Conservation (phyloP, 2,329 filamentous ascomycete genomes). For the Monilinia fructigena region DNA sequence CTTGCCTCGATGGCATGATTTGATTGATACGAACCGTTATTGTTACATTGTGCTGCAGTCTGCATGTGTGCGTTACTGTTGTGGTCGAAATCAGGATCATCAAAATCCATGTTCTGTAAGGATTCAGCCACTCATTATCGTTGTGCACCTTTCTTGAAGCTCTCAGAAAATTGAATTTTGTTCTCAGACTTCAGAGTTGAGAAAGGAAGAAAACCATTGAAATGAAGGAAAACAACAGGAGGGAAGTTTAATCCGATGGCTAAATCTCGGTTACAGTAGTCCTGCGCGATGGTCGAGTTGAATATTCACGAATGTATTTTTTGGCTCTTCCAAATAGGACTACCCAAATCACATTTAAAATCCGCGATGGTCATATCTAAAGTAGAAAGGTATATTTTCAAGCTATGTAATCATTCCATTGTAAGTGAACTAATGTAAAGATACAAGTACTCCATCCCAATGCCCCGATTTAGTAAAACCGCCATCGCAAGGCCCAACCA, state of each 20-base stretch:
- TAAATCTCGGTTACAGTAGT: background rate
- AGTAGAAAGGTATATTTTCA: background rate
- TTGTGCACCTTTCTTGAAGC: background rate
- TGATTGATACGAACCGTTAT: background rate
- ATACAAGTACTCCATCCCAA: background rate
- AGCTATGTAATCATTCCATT: background rate
- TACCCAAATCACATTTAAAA: background rate
- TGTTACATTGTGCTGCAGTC: background rate
- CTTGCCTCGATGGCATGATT: slow-evolving; percentile 4
- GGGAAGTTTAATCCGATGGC: background rate
- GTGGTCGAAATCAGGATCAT: background rate
- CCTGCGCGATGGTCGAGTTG: background rate
- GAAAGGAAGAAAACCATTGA: background rate
- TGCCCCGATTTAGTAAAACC: background rate
- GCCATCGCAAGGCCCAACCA: background rate
- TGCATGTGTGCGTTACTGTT: slow-evolving; percentile 12
- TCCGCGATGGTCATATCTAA: background rate
- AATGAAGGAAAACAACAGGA: background rate
- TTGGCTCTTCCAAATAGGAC: background rate
- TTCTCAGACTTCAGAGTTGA: background rate
- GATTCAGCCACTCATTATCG: background rate
- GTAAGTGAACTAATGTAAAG: background rate
- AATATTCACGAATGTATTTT: no score
- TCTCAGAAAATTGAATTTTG: background rate
- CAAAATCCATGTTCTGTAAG: slow-evolving; percentile 4